Base-by-base conservation (phyloP, 345 rosid species). In the Leavenworthia alabamica region DNA sequence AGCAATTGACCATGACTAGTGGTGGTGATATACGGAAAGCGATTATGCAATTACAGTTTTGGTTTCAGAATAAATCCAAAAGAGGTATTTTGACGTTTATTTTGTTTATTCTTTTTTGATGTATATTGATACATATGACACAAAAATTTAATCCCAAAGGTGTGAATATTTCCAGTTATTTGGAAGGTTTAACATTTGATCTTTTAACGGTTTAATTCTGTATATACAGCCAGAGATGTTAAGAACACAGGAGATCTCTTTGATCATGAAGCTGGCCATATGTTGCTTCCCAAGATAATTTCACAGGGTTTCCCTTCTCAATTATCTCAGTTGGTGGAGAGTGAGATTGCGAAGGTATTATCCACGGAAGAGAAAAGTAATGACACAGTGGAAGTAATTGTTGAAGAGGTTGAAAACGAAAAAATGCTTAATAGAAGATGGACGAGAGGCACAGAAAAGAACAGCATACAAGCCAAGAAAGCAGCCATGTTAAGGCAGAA, bases 31-130 rank as follows among this genome's bases (percentile, higher is more conserved):
- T 86, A 42, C 80, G 92, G 65, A 90, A 80, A 80, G 72, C 89
- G 33, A 77, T 89, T 46, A 76, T 82, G 87, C 91, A 87, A 64
- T 80, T 86, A 60, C 96, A 87, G 60, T 87, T 90, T 78, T 87
- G 96, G 99, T 86, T 82, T 78, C 96, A 80, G 84, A 85, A 85
- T 50, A 75, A 75, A 67, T n/a, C 43, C 56, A 44, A 35, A 56
- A 72, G 79, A 89, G 94, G 97, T 83, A 64, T 64, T 57, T n/a
- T n/a, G n/a, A n/a, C n/a, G n/a, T n/a, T n/a, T n/a, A n/a, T n/a
- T n/a, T n/a, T n/a, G n/a, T n/a, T n/a, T n/a, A n/a, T n/a, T n/a
- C n/a, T n/a, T n/a, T n/a, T 65, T 60, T 33, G 62, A 44, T 4
- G 47, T 33, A 37, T 53, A 13, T 51, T 47, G 11, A 26, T 65